A percentile compares a stretch with the other conserved stretches of the same genome.
These are phyloP conservation scores for Cenchrus purpureus DNA, from an alignment of 176 grass and related monocot genomes.

Conservation along the genomic window DNA sequence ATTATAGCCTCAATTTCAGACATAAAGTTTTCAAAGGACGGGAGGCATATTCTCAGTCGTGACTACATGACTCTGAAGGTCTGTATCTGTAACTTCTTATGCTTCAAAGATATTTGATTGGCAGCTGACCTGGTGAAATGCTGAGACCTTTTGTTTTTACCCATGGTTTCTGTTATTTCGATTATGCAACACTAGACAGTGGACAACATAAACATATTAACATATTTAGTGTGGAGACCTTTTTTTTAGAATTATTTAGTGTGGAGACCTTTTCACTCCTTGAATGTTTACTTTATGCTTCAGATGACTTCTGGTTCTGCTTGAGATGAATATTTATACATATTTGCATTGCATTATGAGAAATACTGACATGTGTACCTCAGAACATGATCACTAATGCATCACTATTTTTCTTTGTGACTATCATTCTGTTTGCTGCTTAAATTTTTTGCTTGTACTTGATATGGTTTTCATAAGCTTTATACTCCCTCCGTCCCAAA, in stretches of 20 bases:
- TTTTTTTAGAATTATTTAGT: not conserved
- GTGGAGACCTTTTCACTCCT: not conserved
- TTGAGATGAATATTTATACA: conserved; percentile 14
- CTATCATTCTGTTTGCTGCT: not conserved
- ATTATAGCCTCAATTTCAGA: conserved; percentile 99
- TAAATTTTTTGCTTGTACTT: conserved; percentile 19
- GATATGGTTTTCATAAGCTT: conserved; percentile 12
- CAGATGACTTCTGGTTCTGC: not conserved
- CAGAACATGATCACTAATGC: not conserved
- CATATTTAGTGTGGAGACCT: not conserved
- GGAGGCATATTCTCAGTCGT: conserved; percentile 92
- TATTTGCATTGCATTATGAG: conserved; percentile 14
- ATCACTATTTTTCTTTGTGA: not conserved
- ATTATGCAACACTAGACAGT: not conserved
- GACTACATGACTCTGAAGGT: conserved; percentile 99
- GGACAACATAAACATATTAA: conserved; percentile 7
- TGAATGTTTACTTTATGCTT: not conserved
- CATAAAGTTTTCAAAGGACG: conserved; percentile 92
- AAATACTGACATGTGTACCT: not conserved
- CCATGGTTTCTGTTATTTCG: not conserved
- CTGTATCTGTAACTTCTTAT: conserved; percentile 24
- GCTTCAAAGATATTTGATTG: conserved; percentile 25
- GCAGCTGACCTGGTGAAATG: not conserved
- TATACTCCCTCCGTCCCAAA: conserved; percentile 25
- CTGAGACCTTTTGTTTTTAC: not conserved